phyloP scores from a whole-genome alignment of 176 grass and related monocot species.

The Urochloa ruziziensis region DNA sequence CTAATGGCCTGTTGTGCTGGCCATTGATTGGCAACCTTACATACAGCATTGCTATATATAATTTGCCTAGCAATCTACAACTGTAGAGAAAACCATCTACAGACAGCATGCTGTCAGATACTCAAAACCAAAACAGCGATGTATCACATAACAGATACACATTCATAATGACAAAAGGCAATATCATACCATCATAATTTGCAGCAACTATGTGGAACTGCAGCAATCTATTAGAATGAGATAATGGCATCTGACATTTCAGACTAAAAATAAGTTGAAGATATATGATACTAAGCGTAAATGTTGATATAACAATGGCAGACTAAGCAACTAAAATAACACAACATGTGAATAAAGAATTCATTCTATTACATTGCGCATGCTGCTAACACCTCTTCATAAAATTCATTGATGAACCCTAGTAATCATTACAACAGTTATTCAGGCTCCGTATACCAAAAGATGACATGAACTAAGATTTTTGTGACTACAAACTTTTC shows the following conservation, averaged over 20 bases:
- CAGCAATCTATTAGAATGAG: not conserved
- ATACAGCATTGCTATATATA: not conserved
- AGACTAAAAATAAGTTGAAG: not conserved
- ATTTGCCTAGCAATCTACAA: not conserved
- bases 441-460: conserved; percentile 47
- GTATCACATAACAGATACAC: not conserved
- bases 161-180: not conserved
- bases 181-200: not conserved
- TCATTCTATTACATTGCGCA: conserved; percentile 43
- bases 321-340: conserved; percentile 3
- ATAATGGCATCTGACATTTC: not conserved
- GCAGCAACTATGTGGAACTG: not conserved
- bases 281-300: not conserved
- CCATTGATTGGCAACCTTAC: not conserved
- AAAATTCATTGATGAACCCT: conserved; percentile 38
- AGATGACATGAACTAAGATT: conserved; percentile 32
- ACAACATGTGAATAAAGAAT: conserved; percentile 40
- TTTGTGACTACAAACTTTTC: conserved; percentile 35
- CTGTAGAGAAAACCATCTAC: not conserved
- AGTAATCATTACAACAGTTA: conserved; percentile 42
- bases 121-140: not conserved
- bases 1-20: not conserved
- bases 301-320: conserved; percentile 15
- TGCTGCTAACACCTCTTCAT: conserved; percentile 35
- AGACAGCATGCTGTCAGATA: not conserved